Base-by-base conservation (phyloP, 345 rosid genomes). In the Mercurialis annua region DNA sequence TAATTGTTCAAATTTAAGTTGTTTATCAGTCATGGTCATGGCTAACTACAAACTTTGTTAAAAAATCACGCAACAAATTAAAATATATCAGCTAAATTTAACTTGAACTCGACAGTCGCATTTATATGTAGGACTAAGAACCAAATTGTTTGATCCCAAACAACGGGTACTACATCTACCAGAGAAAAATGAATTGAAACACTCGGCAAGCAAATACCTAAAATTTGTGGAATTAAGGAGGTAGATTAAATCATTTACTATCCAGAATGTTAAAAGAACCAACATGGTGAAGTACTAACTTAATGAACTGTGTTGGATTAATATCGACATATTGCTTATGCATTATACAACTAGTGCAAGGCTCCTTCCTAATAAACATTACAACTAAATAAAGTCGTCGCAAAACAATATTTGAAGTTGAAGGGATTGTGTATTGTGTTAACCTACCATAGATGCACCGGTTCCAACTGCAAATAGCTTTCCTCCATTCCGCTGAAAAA, bases 391-490 rank as follows among this genome's bases (percentile, higher is more conserved):
- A 3, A 51, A 12, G 31, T 49, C 33, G 15, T 23, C 8, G 10
- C 31, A 26, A 44, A 55, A 43, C 6, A 65, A 27, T 6, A 2
- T 49, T 8, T 23, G 15, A 50, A 50, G 12, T 47, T 47, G 10
- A 42, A 24, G 2, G 47, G 30, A 66, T 54, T 50, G 10, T 36
- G 11, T 42, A 31, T 26, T 4, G 46, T 20, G 49, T 31, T 21
- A 66, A 72, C 84, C 72, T 77, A 90, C 97, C 84, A 92, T 78
- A 10, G 98, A 92, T 26, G 98, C 88, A 66, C 96, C 64, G 27
- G 97, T 90, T 51, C 98, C 97, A 60, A 92, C 98, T 1, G 85
- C 98, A 75, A 92, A 90, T 66, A 92, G 88, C 80, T 90, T 92
- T 17, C 85, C 76, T 18, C 97, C 98, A 68, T 92, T 90, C 54